phyloP scores from a whole-genome alignment of 306 rosid genomes.

The Sophora flavescens region DNA sequence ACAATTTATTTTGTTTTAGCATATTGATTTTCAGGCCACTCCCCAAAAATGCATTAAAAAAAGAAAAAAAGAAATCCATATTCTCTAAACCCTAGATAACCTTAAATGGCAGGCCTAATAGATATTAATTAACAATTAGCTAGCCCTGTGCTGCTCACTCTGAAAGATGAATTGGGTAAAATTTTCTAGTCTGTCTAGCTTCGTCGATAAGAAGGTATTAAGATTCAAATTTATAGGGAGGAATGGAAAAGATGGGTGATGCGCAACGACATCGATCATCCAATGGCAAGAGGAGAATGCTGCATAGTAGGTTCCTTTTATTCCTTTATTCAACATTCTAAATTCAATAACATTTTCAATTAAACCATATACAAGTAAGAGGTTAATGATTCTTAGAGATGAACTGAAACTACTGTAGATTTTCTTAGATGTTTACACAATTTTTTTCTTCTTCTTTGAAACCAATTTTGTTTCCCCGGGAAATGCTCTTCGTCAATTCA shows the following conservation, averaged over 20 bases:
- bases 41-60: neutral
- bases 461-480: slow-evolving; percentile 10
- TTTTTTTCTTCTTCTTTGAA: neutral
- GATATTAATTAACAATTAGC: slow-evolving; percentile 27
- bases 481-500: neutral
- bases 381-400: slow-evolving; percentile 43
- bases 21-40: slow-evolving; percentile 20
- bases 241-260: slow-evolving; percentile 93
- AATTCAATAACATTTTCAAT: slow-evolving; percentile 36
- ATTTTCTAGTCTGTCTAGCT: slow-evolving; percentile 54
- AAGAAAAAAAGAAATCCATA: neutral
- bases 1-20: slow-evolving; percentile 17
- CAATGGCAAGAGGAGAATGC: slow-evolving; percentile 70
- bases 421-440: neutral
- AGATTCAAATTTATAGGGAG: slow-evolving; percentile 85
- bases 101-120: slow-evolving; percentile 19
- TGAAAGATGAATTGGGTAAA: slow-evolving; percentile 56
- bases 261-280: slow-evolving; percentile 63
- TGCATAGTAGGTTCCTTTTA: slow-evolving; percentile 68
- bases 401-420: slow-evolving; percentile 16
- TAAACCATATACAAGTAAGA: slow-evolving; percentile 28
- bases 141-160: slow-evolving; percentile 42
- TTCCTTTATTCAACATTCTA: slow-evolving; percentile 48
- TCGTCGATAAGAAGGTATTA: slow-evolving; percentile 70
- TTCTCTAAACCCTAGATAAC: slow-evolving; percentile 26